These are phyloP conservation scores for Populus alba DNA, from an alignment of 345 rosid species.

Conservation along the genomic window DNA sequence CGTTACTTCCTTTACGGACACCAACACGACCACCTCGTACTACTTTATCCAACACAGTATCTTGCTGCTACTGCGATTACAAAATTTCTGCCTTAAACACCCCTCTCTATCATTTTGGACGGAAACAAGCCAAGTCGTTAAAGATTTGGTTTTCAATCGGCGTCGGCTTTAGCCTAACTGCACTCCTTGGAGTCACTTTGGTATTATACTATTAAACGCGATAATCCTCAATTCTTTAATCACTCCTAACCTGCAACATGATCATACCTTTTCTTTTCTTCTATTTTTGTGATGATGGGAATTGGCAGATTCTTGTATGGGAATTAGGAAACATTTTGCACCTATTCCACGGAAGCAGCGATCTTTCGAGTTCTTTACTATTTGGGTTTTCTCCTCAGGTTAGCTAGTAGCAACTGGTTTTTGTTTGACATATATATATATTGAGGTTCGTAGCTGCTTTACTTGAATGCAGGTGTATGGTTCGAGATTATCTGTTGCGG, in stretches of 20 bases:
- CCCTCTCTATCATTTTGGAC: constrained; percentile 57
- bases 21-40: background rate
- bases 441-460: background rate
- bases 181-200: constrained; percentile 48
- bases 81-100: constrained; percentile 46
- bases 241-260: background rate
- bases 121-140: constrained; percentile 45
- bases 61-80: constrained; percentile 55
- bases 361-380: constrained; percentile 11
- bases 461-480: constrained; percentile 31
- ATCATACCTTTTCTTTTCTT: background rate
- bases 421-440: too few species aligned
- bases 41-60: constrained; percentile 21
- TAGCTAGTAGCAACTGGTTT: background rate
- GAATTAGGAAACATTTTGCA: constrained; percentile 12
- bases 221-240: background rate
- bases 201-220: constrained; percentile 8
- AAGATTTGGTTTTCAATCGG: constrained; percentile 81
- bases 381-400: constrained; percentile 27
- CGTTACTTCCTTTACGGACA: constrained; percentile 13
- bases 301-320: constrained; percentile 35
- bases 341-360: constrained; percentile 4
- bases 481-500: constrained; percentile 46
- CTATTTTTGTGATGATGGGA: background rate
- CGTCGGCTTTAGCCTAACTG: constrained; percentile 58